Conservation (phyloP, 2,329 filamentous ascomycete genomes). For the Nothophoma quercina region DNA sequence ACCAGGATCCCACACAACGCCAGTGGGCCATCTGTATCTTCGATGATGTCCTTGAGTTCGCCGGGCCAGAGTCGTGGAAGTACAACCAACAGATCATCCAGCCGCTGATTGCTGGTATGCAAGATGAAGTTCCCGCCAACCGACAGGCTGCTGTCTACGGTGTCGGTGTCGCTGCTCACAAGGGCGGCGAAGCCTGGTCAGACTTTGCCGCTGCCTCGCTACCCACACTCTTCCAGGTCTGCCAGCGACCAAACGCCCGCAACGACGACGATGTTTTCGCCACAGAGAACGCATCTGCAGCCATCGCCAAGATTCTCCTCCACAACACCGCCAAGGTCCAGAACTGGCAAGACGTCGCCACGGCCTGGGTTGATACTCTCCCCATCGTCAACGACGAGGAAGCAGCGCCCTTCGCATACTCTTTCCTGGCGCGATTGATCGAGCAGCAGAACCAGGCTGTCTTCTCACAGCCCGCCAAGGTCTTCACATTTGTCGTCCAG, state of each 20-base stretch:
- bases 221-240: slow-evolving; percentile 84
- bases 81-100: slow-evolving; percentile 88
- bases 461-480: slow-evolving; percentile 76
- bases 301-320: slow-evolving; percentile 95
- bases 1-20: slow-evolving; percentile 84
- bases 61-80: slow-evolving; percentile 83
- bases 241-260: slow-evolving; percentile 79
- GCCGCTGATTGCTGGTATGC: slow-evolving; percentile 85
- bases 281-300: slow-evolving; percentile 95
- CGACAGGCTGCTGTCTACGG: slow-evolving; percentile 96
- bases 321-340: slow-evolving; percentile 81
- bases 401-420: slow-evolving; percentile 94
- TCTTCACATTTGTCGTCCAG: slow-evolving; percentile 85
- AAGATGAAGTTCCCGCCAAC: slow-evolving; percentile 86
- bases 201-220: slow-evolving; percentile 84
- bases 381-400: slow-evolving; percentile 96
- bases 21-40: slow-evolving; percentile 99
- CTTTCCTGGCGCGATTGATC: slow-evolving; percentile 89
- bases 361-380: slow-evolving; percentile 89
- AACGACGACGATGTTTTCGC: slow-evolving; percentile 95
- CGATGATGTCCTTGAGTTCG: slow-evolving; percentile 98
- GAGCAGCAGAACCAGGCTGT: slow-evolving; percentile 91
- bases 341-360: slow-evolving; percentile 77
- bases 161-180: slow-evolving; percentile 92
- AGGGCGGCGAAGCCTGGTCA: slow-evolving; percentile 85